Percentiles rank a stretch among this genome's conserved stretches.
Evolutionary conservation across 2,329 filamentous ascomycete genomes (phyloP).

Genomic region (Ceratocystis variospora): DNA sequence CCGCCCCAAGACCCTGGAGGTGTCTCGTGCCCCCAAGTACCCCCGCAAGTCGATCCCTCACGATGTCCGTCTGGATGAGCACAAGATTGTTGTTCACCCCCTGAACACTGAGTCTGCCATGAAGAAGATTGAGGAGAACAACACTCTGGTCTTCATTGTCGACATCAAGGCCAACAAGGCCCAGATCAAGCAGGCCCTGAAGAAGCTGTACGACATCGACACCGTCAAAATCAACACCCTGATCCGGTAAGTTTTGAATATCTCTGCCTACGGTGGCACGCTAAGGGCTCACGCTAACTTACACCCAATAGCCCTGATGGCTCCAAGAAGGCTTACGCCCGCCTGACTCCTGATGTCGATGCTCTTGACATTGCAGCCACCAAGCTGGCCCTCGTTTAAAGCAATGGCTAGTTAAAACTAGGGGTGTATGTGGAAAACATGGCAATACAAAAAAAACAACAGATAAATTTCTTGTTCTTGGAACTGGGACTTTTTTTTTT

Average conservation of each 20-base stretch:
- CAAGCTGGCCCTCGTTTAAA: conserved; percentile 95
- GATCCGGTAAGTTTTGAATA: conserved; percentile 55
- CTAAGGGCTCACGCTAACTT: neutral
- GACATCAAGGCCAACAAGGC: conserved; percentile 98
- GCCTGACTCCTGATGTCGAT: conserved; percentile 91
- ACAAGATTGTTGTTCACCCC: conserved; percentile 95
- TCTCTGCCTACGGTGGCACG: conserved; percentile 4
- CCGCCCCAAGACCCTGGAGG: conserved; percentile 87
- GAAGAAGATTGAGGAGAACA: conserved; percentile 99
- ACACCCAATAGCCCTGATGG: conserved; percentile 62
- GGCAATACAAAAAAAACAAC: conserved; percentile 16
- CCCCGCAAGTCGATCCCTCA: conserved; percentile 89
- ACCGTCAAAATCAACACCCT: conserved; percentile 99
- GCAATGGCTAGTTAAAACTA: conserved; percentile 20
- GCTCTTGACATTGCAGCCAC: conserved; percentile 98
- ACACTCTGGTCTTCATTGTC: conserved; percentile 97
- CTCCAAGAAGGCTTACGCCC: conserved; percentile 96
- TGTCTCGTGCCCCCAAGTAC: conserved; percentile 88
- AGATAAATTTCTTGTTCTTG: conserved; percentile 19
- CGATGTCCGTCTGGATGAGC: conserved; percentile 82
- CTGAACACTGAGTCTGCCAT: conserved; percentile 99
- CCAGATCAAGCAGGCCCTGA: conserved; percentile 94
- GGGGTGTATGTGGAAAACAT: conserved; percentile 15
- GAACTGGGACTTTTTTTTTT: conserved; percentile 14
- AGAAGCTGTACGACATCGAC: conserved; percentile 99